Base-by-base conservation (phyloP, 1,284 basidiomycete species). In the Malassezia dermatis region DNA sequence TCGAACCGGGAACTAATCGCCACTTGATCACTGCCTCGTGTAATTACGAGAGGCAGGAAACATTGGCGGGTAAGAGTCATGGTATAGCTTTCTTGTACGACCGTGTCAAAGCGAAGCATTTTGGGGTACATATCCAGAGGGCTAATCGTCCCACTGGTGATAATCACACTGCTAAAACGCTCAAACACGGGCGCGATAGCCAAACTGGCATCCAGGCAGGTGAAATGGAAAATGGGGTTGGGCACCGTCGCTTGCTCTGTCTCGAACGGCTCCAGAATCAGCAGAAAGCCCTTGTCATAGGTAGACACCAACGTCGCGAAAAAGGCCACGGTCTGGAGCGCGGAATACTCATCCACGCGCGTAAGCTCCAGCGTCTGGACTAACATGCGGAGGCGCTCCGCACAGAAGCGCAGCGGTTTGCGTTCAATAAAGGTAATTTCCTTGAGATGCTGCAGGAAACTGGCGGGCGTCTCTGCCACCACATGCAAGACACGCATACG, bases 121-220 rank as follows among this genome's bases (percentile, higher is more conserved):
- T 98, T 99, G 21, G 94, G 94, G 76, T 99, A 94, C 94, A 99
- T 99, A 78, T 99, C 94, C 53, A 98, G 78, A 5, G 94, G 94
- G 7, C 90, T 95, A 66, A 99, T 91, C 28, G 94, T 98, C 66
- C 94, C 94, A 12, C 89, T 95, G 0, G 94, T 98, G 76, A 99
- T 98, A 66, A 98, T 89, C 41, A 99, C 94, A 62, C 87, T 91
- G 75, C 88, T 91, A 76, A 98, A 99, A 41, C 91, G 85, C 73
- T 99, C 94, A 75, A 99, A 96, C 23, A 99, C 88, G 0, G 94
- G 94, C 63, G 89, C 89, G 67, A 98, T 99, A 10, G 94, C 94
- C 26, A 99, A 82, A 1, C 91, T 90, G 0, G 94, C 94, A 75
- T 99, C 94, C 51, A 98, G 84, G 69, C 94, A 98, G 48, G 88